Conservation (phyloP, 352 stramenopile species). For the Phytophthora citrophthora region DNA sequence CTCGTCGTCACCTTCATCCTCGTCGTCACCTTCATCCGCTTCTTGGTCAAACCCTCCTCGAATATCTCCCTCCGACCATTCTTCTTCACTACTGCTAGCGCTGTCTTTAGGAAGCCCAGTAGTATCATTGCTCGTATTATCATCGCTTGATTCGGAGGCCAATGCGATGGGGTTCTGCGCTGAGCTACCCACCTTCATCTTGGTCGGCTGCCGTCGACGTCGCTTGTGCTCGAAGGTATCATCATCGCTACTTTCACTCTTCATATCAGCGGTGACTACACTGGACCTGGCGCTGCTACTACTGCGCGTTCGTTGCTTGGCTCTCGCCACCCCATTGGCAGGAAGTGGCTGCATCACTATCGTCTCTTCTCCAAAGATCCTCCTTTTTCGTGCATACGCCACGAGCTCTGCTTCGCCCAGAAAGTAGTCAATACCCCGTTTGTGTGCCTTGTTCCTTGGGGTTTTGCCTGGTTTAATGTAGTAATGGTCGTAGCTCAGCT, state of each 20-base stretch:
- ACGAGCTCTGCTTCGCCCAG: conserved; percentile 50
- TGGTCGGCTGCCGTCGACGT: conserved; percentile 5
- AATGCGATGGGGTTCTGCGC: conserved; percentile 30
- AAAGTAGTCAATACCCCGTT: conserved; percentile 45
- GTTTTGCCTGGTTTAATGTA: conserved; percentile 51
- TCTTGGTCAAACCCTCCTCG: conserved; percentile 26
- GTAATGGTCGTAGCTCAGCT: conserved; percentile 53
- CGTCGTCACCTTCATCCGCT: conserved; percentile 25
- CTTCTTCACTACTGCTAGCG: conserved; percentile 22
- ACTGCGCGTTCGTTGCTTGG: conserved; percentile 19
- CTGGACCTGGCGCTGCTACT: conserved; percentile 19
- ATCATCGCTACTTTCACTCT: conserved; percentile 11
- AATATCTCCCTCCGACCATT: conserved; percentile 24
- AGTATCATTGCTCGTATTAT: conserved; percentile 6
- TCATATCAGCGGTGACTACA: background rate
- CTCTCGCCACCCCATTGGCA: background rate
- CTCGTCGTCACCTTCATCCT: no score
- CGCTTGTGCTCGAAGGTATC: conserved; percentile 12
- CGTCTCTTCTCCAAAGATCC: conserved; percentile 41
- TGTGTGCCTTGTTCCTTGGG: conserved; percentile 17
- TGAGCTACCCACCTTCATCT: conserved; percentile 14
- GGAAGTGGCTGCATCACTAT: background rate
- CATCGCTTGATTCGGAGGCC: conserved; percentile 32
- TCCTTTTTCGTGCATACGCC: conserved; percentile 28
- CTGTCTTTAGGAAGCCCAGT: conserved; percentile 1